phyloP scores from a whole-genome alignment of 2,329 filamentous ascomycete species.

The Phialemonium atrogriseum region DNA sequence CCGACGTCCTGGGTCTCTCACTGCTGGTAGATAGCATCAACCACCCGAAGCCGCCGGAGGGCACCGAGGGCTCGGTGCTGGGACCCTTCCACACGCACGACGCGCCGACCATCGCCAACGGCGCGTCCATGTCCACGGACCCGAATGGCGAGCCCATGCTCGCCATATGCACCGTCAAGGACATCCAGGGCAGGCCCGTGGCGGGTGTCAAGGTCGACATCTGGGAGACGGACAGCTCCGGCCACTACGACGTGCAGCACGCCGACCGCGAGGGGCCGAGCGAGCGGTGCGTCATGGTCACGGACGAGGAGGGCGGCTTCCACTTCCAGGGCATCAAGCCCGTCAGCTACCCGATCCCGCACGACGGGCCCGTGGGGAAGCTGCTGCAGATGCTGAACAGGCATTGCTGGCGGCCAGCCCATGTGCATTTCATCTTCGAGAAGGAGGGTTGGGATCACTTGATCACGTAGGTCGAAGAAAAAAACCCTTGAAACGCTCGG shows the following conservation, averaged over 20 bases:
- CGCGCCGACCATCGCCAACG: slow-evolving; percentile 48
- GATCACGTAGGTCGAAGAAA: slow-evolving; percentile 73
- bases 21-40: slow-evolving; percentile 76
- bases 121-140: slow-evolving; percentile 58
- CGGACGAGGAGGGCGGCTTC: slow-evolving; percentile 64
- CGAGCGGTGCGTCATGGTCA: slow-evolving; percentile 58
- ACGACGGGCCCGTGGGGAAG: slow-evolving; percentile 76
- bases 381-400: slow-evolving; percentile 57
- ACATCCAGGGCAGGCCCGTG: slow-evolving; percentile 55
- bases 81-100: slow-evolving; percentile 81
- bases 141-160: slow-evolving; percentile 61
- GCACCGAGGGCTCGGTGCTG: slow-evolving; percentile 72
- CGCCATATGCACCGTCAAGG: slow-evolving; percentile 64
- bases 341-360: slow-evolving; percentile 76
- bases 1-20: slow-evolving; percentile 70
- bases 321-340: slow-evolving; percentile 83
- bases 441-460: slow-evolving; percentile 71
- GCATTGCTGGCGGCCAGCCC: slow-evolving; percentile 70
- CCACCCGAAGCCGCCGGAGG: slow-evolving; percentile 64
- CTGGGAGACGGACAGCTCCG: slow-evolving; percentile 78
- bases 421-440: slow-evolving; percentile 86
- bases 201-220: slow-evolving; percentile 65
- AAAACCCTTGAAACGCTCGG: no score
- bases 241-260: slow-evolving; percentile 77
- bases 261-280: slow-evolving; percentile 55